A percentile compares a stretch with the other conserved stretches of the same genome.
These are phyloP conservation scores for Warburgia ugandensis DNA, from an alignment of 164 flowering plant species.

Conservation along the genomic window DNA sequence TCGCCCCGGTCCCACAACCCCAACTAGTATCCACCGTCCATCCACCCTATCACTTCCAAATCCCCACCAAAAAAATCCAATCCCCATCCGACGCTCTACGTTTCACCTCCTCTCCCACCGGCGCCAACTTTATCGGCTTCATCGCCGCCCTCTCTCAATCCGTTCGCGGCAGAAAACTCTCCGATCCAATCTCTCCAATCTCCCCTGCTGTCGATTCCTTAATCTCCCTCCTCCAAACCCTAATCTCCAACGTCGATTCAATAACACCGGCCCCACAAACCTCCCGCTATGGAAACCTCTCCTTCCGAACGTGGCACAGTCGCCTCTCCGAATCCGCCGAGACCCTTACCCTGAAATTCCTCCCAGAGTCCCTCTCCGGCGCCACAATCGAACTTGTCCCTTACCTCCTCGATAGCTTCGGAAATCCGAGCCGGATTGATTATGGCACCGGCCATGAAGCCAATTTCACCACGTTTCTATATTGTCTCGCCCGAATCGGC, in stretches of 20 bases:
- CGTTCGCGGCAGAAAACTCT: slow-evolving; percentile 54
- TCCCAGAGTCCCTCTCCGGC: slow-evolving; percentile 14
- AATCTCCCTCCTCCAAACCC: slow-evolving; percentile 35
- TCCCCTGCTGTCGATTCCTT: slow-evolving; percentile 35
- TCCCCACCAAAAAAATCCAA: slow-evolving; percentile 57
- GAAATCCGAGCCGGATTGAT: slow-evolving; percentile 27
- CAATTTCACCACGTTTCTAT: slow-evolving; percentile 30
- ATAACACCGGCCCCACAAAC: slow-evolving; percentile 67
- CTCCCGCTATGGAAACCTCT: slow-evolving; percentile 70
- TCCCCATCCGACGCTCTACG: slow-evolving; percentile 52
- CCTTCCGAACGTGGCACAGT: slow-evolving; percentile 71
- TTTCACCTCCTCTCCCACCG: slow-evolving; percentile 50
- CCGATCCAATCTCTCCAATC: slow-evolving; percentile 57
- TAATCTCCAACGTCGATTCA: slow-evolving; percentile 48
- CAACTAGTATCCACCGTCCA: slow-evolving; percentile 28
- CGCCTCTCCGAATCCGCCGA: slow-evolving; percentile 28
- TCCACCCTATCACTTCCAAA: slow-evolving; percentile 42
- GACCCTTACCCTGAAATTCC: slow-evolving; percentile 9
- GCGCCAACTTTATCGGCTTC: slow-evolving; percentile 70
- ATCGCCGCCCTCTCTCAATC: slow-evolving; percentile 69
- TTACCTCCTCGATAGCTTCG: slow-evolving; percentile 29
- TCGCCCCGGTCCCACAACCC: slow-evolving; percentile 63
- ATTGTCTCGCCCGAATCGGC: slow-evolving; percentile 28
- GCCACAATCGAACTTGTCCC: slow-evolving; percentile 19
- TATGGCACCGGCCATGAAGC: slow-evolving; percentile 41